phyloP scores from a whole-genome alignment of 2,329 filamentous ascomycete genomes.

The Sclerotinia nivalis region DNA sequence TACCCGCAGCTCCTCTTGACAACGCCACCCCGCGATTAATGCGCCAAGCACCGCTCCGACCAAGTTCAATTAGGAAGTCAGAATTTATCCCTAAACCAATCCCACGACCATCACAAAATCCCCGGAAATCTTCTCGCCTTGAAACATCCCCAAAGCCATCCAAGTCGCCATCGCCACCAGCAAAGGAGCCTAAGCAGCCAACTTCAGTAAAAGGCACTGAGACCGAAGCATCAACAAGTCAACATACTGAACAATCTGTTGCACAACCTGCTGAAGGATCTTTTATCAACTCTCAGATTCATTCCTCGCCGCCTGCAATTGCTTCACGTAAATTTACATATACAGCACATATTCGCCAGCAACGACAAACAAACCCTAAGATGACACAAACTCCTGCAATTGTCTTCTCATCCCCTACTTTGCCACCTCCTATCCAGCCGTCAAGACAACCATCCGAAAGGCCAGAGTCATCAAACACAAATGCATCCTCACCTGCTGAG shows the following conservation, averaged over 20 bases:
- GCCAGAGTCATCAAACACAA: slow-evolving; percentile 16
- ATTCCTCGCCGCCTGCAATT: slow-evolving; percentile 39
- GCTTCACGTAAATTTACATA: slow-evolving; percentile 38
- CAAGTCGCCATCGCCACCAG: slow-evolving; percentile 38
- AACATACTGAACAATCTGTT: slow-evolving; percentile 6
- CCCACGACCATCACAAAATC: not conserved
- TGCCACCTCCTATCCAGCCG: slow-evolving; percentile 37
- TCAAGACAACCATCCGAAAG: slow-evolving; percentile 25
- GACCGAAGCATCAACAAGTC: not conserved
- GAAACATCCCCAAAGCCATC: slow-evolving; percentile 37
- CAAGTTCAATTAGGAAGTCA: slow-evolving; percentile 2
- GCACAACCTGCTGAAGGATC: slow-evolving; percentile 26
- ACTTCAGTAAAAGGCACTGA: not conserved
- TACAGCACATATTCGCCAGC: slow-evolving; percentile 37
- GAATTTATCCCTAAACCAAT: not conserved
- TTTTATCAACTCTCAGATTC: slow-evolving; percentile 33
- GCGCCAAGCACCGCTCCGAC: slow-evolving; percentile 25
- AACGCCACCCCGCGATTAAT: slow-evolving; percentile 28
- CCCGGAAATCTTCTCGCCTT: slow-evolving; percentile 19
- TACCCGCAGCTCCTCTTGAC: slow-evolving; percentile 27
- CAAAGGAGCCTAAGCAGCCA: slow-evolving; percentile 17
- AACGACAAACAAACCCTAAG: slow-evolving; percentile 33
- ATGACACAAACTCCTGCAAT: slow-evolving; percentile 39
- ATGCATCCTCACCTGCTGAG: slow-evolving; percentile 36
- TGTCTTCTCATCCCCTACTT: slow-evolving; percentile 40